Base-by-base conservation (phyloP, 2,329 filamentous ascomycete species). In the Thermothelomyces thermophilus region DNA sequence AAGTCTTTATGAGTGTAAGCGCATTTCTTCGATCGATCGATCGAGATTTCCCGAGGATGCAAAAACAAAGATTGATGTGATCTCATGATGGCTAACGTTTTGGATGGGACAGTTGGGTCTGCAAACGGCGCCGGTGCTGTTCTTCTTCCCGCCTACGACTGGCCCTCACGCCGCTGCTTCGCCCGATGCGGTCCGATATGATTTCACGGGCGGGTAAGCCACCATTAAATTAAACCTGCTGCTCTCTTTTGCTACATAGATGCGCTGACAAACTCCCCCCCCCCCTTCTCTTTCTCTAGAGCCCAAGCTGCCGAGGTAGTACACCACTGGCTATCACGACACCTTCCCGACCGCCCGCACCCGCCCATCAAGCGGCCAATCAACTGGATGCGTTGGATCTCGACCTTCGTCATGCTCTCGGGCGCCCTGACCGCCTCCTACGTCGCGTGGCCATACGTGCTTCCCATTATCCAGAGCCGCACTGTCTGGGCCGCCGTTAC, bases 401-500 rank as follows among this genome's bases (percentile, higher is more conserved):
- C 82, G 8, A 74, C 79, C 19, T 76, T 82, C 34, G 86, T 86
- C 5, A 74, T 83, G n/a, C 52, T 86, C 1, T 73, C 95, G 13
- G 90, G 86, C 41, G 66, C 75, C 9, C 66, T 85, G 39, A 91
- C 89, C 1, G 75, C 84, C 46, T 61, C 84, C 49, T 82, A 80
- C 26, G 83, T 90, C 41, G 79, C 84, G 11, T 86, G 82, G 60
- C 87, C 88, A 5, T 94, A 90, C 62, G 63, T 96, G 11, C 65
- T 91, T 10, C 91, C 91, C 3, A 63, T 96, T 52, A 67, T 96
- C 31, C 87, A 90, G 68, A 96, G 86, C 73, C 86, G 91, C 60
- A 97, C 95, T 63, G 71, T 97, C 16, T 98, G 93, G 93, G 90
- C 91, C 20, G 88, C 87, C 19, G 70, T 94, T 62, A 95, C 87